A percentile compares a stretch with the other conserved stretches of the same genome.
Conservation (phyloP, 2,329 filamentous ascomycete genomes). For the Aspergillus tamarii region DNA sequence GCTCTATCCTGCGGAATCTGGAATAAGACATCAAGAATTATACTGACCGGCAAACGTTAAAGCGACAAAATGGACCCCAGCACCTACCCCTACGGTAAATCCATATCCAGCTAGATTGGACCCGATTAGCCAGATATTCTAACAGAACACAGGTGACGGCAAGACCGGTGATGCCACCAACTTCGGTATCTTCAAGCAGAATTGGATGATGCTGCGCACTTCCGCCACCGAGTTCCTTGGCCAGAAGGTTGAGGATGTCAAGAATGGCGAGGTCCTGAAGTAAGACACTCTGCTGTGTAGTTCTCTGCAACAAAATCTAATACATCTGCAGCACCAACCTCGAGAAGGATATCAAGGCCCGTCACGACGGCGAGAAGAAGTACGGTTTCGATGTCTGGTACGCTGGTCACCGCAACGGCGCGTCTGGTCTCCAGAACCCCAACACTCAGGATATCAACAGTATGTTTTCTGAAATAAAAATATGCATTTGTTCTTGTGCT, state of each 20-base stretch:
- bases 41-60: background rate
- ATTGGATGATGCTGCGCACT: constrained; percentile 33
- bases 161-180: constrained; percentile 32
- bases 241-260: constrained; percentile 22
- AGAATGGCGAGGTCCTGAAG: constrained; percentile 33
- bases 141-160: constrained; percentile 23
- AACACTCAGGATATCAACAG: constrained; percentile 16
- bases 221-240: constrained; percentile 31
- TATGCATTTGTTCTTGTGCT: background rate
- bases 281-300: constrained; percentile 2
- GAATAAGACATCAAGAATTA: too few species aligned
- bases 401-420: constrained; percentile 27
- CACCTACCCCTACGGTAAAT: constrained; percentile 22
- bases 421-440: constrained; percentile 25
- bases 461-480: background rate
- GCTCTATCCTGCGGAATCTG: background rate
- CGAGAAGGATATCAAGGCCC: constrained; percentile 24
- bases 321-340: constrained; percentile 19
- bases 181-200: constrained; percentile 38
- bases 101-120: background rate
- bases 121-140: background rate
- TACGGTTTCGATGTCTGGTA: constrained; percentile 31
- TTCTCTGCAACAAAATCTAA: background rate
- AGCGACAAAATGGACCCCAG: constrained; percentile 16
- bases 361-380: constrained; percentile 1